A percentile compares a stretch with the other conserved stretches of the same genome.
Evolutionary conservation across 2,329 filamentous ascomycete species (phyloP).

Genomic region (Cladosporium sp.): DNA sequence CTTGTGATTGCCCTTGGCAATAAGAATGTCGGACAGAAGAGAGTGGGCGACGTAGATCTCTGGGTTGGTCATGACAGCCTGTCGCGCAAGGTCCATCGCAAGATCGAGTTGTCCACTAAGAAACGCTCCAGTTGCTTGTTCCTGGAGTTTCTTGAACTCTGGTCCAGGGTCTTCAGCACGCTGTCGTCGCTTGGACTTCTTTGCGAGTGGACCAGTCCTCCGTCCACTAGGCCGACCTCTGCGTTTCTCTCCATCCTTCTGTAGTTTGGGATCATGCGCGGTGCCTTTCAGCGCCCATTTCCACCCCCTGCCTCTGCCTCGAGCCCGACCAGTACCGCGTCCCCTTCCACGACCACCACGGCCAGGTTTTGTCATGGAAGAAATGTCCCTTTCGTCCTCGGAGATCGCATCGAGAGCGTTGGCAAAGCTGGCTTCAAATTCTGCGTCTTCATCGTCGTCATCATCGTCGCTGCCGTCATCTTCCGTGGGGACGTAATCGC

Average conservation of each 20-base stretch:
- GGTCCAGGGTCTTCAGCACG: constrained; percentile 58
- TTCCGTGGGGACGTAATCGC: constrained; percentile 9
- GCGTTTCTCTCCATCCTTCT: constrained; percentile 18
- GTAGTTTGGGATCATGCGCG: constrained; percentile 26
- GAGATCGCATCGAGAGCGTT: background rate
- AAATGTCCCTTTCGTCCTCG: background rate
- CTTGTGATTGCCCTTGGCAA: constrained; percentile 52
- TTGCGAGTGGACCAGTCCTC: constrained; percentile 15
- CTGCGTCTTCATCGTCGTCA: background rate
- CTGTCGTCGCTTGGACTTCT: constrained; percentile 29
- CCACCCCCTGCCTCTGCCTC: constrained; percentile 25
- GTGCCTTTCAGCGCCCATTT: constrained; percentile 31
- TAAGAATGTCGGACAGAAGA: constrained; percentile 56
- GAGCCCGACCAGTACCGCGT: constrained; percentile 20
- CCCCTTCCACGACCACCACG: constrained; percentile 13
- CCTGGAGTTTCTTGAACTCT: constrained; percentile 66
- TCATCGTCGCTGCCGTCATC: background rate
- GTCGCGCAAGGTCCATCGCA: constrained; percentile 50
- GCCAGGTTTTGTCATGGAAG: background rate
- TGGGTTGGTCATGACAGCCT: constrained; percentile 54
- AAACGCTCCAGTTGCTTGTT: constrained; percentile 64
- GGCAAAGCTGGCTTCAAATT: constrained; percentile 7
- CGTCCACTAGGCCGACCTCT: constrained; percentile 16
- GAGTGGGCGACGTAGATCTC: constrained; percentile 61
- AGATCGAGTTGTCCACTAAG: constrained; percentile 58